Evolutionary conservation across 208 protist genomes (phyloP).

Genomic region (Naegleria gruberi): DNA sequence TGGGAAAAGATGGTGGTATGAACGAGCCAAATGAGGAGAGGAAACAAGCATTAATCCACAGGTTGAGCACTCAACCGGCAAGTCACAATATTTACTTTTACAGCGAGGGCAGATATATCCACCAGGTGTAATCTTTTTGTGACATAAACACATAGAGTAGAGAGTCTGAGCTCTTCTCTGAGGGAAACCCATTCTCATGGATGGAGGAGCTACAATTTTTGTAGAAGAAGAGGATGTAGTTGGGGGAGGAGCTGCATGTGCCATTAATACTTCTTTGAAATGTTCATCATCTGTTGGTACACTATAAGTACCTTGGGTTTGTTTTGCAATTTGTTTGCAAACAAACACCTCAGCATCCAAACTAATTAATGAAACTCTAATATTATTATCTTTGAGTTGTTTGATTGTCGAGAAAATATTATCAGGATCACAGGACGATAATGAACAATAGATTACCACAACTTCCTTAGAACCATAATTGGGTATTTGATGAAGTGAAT

Average conservation of each 20-base stretch:
- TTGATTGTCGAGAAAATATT: constrained; percentile 53
- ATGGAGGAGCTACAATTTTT: neutral
- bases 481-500: constrained; percentile 44
- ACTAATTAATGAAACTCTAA: constrained; percentile 43
- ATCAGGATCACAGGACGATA: constrained; percentile 57
- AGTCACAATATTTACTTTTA: constrained; percentile 49
- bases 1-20: constrained; percentile 71
- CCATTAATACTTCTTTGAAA: constrained; percentile 41
- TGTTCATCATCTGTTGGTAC: constrained; percentile 44
- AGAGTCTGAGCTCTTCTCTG: neutral
- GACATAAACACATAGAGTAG: constrained; percentile 17
- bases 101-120: constrained; percentile 58
- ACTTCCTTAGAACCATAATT: constrained; percentile 58
- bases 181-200: constrained; percentile 6
- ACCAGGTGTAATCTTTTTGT: constrained; percentile 33
- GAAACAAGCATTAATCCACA: constrained; percentile 62
- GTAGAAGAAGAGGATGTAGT: neutral
- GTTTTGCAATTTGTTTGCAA: constrained; percentile 37
- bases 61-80: constrained; percentile 55
- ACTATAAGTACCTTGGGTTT: constrained; percentile 41
- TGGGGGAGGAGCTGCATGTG: constrained; percentile 42
- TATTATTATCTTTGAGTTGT: constrained; percentile 27
- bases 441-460: constrained; percentile 42
- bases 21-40: constrained; percentile 63
- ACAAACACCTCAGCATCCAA: constrained; percentile 50